Evolutionary conservation across 768 basidiomycete genomes (phyloP), one percentile per base, ranked within the genome.

Genomic region (Collybiopsis luxurians): DNA sequence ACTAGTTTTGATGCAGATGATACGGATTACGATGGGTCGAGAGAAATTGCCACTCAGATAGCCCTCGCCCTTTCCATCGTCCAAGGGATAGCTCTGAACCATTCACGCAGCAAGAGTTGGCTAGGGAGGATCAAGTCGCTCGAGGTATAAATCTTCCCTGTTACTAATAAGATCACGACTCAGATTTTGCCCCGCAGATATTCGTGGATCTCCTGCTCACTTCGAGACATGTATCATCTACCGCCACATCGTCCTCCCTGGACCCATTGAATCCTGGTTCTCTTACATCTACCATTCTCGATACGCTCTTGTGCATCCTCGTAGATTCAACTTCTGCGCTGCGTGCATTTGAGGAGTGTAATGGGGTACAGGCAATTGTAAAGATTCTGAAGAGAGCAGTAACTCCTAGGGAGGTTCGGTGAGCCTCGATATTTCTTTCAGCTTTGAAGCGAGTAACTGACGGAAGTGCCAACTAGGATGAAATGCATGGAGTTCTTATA

Each of bases 401-500:
- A 7, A 92, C 92, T 7, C 87, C 89, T n/a, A 82, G 92, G 47
- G 90, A 92, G 74, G 90, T 95, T 56, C 76, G 92, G 95, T 95
- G 57, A 30, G 83, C 71, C n/a, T n/a, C n/a, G n/a, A n/a, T n/a
- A n/a, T n/a, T n/a, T n/a, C n/a, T n/a, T n/a, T n/a, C n/a, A n/a
- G n/a, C n/a, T n/a, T n/a, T n/a, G n/a, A n/a, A n/a, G n/a, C n/a
- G n/a, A n/a, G n/a, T n/a, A n/a, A n/a, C n/a, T n/a, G n/a, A n/a
- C n/a, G n/a, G n/a, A n/a, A n/a, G n/a, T n/a, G n/a, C n/a, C n/a
- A n/a, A n/a, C n/a, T n/a, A 96, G 95, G 63, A 96, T 97, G 90
- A 96, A 96, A 74, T 96, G 93, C 60, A 77, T 98, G 17, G 95
- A 97, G 67, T 95, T 97, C 64, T 73, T 98, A 15, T 96, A 96